Evolutionary conservation across 805 yeast genomes (phyloP), one percentile per base, ranked within the genome.

Genomic region (Vanderwaltozyma verrucispora): DNA sequence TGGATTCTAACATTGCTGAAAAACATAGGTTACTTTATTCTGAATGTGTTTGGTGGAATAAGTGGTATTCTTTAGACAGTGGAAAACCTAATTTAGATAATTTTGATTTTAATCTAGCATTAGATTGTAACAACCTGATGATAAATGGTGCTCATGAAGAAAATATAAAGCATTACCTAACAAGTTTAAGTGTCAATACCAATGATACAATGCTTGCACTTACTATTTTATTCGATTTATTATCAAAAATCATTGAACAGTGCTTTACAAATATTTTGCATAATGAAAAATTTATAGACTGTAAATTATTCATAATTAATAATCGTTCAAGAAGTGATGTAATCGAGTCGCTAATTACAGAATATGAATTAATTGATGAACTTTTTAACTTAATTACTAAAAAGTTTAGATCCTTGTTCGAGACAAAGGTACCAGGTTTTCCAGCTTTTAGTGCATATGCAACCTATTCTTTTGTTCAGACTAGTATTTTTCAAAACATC

Each of bases 1-100:
- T 50, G 39, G 49, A 49, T 33, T 55, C 50, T 31, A 40, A 37
- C 14, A 31, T 41, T 4, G 54, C 55, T 13, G 55, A 52, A 34
- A 33, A 40, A 15, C 35, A 49, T 28, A 38, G 57, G 25, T 25
- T 17, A 18, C 14, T 44, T 5, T 52, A 53, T 53, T 48, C 51
- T 50, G 42, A 41, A 28, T 44, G 48, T 19, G 48, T 42, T 17
- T 30, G 41, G 20, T 37, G 43, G 43, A 55, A 50, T 35, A 45
- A 42, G 35, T 33, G 35, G 50, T 33, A 35, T 21, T 24, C 49
- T 7, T 11, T 36, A 3, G 18, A 26, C 5, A 33, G 43, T 11
- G 52, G 52, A 1, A 48, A 43, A 18, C 44, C 43, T 5, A 32
- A 38, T 6, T 12, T 39, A 14, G 28, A 46, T 1, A 16, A 37